Conservation (phyloP, 306 rosid species). For the Vicia sativa region DNA sequence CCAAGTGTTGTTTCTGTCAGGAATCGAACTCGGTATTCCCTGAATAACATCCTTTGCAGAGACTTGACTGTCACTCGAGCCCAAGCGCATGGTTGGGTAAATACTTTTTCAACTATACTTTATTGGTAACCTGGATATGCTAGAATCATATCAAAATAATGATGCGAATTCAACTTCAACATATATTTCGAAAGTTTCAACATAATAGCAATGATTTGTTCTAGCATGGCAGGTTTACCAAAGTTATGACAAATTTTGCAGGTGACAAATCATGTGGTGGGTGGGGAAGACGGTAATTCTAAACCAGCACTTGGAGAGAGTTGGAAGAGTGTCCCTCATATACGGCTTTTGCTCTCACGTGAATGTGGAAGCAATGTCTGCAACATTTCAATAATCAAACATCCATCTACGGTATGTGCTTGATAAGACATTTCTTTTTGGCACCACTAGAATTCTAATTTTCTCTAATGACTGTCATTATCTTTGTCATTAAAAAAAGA, state of each 20-base stretch:
- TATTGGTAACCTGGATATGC: no score
- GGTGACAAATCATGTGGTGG: constrained; percentile 93
- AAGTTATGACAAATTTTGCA: constrained; percentile 42
- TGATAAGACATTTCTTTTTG: constrained; percentile 11
- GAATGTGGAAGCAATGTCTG: constrained; percentile 53
- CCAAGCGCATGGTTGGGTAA: no score
- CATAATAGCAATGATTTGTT: constrained; percentile 9
- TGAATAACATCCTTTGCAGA: no score
- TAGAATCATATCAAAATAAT: no score
- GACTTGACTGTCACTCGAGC: no score
- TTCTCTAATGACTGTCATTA: neutral
- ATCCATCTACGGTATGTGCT: constrained; percentile 66
- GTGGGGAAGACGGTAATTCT: constrained; percentile 74
- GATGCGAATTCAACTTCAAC: neutral
- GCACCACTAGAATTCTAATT: constrained; percentile 6
- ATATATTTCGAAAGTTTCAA: constrained; percentile 13
- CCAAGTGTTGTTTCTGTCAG: no score
- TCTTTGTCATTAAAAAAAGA: constrained; percentile 14
- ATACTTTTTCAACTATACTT: no score
- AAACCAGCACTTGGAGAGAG: constrained; percentile 96
- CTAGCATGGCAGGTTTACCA: neutral
- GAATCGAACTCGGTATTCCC: no score
- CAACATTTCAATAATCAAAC: constrained; percentile 62
- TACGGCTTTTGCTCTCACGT: constrained; percentile 66
- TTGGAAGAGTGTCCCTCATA: constrained; percentile 89